Evolutionary conservation across 148 eudicot genomes (phyloP).

Genomic region (Rhododendron williamsianum): DNA sequence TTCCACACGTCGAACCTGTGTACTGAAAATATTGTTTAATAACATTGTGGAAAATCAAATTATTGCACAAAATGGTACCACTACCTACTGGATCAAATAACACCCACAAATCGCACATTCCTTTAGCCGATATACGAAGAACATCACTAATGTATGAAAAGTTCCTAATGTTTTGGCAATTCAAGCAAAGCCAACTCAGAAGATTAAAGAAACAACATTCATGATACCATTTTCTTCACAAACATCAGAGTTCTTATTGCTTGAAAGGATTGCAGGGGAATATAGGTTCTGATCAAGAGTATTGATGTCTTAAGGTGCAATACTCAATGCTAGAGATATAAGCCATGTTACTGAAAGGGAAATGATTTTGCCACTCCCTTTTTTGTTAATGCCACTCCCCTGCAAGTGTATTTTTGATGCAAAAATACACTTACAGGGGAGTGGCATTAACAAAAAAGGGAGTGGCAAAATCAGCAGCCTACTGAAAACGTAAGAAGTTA

Average conservation of each 20-base stretch:
- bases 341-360: not conserved
- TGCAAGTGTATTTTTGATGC: too few species aligned
- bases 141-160: not conserved
- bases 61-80: not conserved
- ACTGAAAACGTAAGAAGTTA: not conserved
- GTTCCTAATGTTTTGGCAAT: not conserved
- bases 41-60: not conserved
- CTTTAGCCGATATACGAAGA: not conserved
- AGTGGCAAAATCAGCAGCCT: too few species aligned
- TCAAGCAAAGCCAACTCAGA: not conserved
- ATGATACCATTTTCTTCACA: not conserved
- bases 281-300: not conserved
- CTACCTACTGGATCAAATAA: not conserved
- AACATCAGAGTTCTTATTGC: not conserved
- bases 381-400: too few species aligned
- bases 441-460: too few species aligned
- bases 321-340: not conserved
- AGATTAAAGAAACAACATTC: not conserved
- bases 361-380: too few species aligned
- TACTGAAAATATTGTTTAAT: not conserved
- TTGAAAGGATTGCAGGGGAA: not conserved
- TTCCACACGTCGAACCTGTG: not conserved
- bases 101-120: not conserved
- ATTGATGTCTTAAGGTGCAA: not conserved
- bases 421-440: too few species aligned